These are phyloP conservation scores for Leccinellum luteum DNA, from an alignment of 768 basidiomycete genomes.

Conservation along the genomic window DNA sequence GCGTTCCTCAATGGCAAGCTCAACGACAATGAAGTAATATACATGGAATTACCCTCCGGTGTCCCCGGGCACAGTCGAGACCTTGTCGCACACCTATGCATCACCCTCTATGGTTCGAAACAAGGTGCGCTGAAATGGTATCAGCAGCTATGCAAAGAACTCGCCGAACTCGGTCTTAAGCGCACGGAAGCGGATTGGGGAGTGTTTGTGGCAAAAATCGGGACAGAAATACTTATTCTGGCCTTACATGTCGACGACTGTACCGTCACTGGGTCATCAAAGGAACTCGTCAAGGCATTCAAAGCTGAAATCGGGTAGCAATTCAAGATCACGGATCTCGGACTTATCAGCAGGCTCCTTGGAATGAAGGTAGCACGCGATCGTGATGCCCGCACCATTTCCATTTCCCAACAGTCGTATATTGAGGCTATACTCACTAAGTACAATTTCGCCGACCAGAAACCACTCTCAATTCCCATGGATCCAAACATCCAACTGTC, in stretches of 20 bases:
- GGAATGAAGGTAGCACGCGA: constrained; percentile 3
- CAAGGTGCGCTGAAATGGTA: too few species aligned
- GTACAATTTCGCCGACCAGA: constrained; percentile 27
- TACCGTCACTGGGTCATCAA: constrained; percentile 8
- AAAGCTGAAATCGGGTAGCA: neutral
- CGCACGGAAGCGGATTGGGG: too few species aligned
- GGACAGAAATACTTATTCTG: too few species aligned
- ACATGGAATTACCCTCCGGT: too few species aligned
- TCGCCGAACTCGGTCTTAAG: too few species aligned
- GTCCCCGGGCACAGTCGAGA: too few species aligned
- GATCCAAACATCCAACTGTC: constrained; percentile 26
- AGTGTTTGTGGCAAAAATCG: too few species aligned
- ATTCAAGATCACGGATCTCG: neutral
- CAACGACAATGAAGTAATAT: too few species aligned
- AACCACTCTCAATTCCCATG: constrained; percentile 32
- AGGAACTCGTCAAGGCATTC: neutral
- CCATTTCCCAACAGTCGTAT: constrained; percentile 19
- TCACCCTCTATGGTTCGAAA: too few species aligned
- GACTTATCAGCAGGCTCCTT: constrained; percentile 3
- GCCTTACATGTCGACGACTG: constrained; percentile 3
- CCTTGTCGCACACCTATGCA: too few species aligned
- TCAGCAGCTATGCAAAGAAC: too few species aligned
- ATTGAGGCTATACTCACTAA: constrained; percentile 28
- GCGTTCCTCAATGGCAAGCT: too few species aligned
- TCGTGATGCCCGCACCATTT: neutral